A percentile compares a stretch with the other conserved stretches of the same genome.
These are phyloP conservation scores for Malassezia equina DNA, from an alignment of 1,284 basidiomycete genomes.

Conservation along the genomic window DNA sequence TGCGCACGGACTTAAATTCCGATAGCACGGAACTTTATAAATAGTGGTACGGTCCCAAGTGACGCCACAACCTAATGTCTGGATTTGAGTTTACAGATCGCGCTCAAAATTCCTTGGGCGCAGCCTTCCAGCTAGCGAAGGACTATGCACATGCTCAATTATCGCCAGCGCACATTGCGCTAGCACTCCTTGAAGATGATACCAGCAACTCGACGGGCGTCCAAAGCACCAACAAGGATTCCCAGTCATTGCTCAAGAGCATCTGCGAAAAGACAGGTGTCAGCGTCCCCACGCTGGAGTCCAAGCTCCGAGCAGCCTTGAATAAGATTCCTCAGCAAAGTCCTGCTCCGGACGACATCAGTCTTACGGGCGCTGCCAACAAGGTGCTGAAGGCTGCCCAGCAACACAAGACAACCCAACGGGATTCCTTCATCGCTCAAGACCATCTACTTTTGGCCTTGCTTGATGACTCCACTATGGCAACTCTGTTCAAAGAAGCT, in stretches of 20 bases:
- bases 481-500: conserved; percentile 62
- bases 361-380: conserved; percentile 25
- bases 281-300: conserved; percentile 52
- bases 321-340: conserved; percentile 43
- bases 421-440: conserved; percentile 85
- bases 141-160: conserved; percentile 68
- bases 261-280: conserved; percentile 68
- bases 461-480: conserved; percentile 61
- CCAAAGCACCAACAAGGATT: conserved; percentile 39
- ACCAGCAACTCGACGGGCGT: conserved; percentile 33
- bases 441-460: conserved; percentile 70
- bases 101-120: conserved; percentile 58
- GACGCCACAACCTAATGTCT: conserved; percentile 21
- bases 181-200: conserved; percentile 58
- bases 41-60: background rate
- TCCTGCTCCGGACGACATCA: conserved; percentile 40
- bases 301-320: conserved; percentile 30
- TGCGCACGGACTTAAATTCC: background rate
- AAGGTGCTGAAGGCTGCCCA: conserved; percentile 42
- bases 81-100: conserved; percentile 64
- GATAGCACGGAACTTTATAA: background rate
- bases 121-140: conserved; percentile 67
- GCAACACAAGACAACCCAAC: conserved; percentile 49
- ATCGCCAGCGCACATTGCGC: conserved; percentile 64
- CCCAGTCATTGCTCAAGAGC: conserved; percentile 60